Percentiles rank a stretch among this genome's conserved stretches.
These are phyloP conservation scores for Datisca glomerata DNA, from an alignment of 306 rosid species.

Conservation along the genomic window DNA sequence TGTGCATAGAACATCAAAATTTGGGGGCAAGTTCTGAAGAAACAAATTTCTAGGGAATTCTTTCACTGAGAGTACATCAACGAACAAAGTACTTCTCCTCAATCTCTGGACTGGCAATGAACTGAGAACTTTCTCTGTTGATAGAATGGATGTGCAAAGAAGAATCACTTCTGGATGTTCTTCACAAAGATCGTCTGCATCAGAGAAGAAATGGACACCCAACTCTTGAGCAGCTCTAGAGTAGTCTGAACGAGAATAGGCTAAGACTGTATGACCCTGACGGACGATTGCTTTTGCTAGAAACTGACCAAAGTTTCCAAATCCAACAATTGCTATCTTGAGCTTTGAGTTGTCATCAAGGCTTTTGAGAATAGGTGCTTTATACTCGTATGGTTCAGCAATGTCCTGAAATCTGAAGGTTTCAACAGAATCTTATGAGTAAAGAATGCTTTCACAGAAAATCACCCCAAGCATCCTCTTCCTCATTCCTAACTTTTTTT, in stretches of 20 bases:
- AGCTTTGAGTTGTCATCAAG: slow-evolving; percentile 37
- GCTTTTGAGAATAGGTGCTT: slow-evolving; percentile 8
- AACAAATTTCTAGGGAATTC: slow-evolving; percentile 74
- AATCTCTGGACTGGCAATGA: slow-evolving; percentile 69
- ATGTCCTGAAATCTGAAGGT: slow-evolving; percentile 24
- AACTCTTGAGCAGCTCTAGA: slow-evolving; percentile 45
- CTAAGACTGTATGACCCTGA: slow-evolving; percentile 70
- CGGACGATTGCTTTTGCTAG: slow-evolving; percentile 49
- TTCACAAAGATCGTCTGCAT: slow-evolving; percentile 70
- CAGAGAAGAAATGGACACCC: slow-evolving; percentile 49
- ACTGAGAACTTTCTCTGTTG: slow-evolving; percentile 58
- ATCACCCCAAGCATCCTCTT: too few species aligned
- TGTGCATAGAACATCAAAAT: slow-evolving; percentile 73
- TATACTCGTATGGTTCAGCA: slow-evolving; percentile 11
- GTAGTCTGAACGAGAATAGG: slow-evolving; percentile 70
- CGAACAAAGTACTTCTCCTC: slow-evolving; percentile 76
- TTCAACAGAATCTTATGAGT: too few species aligned
- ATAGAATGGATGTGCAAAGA: slow-evolving; percentile 79
- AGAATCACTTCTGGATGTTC: slow-evolving; percentile 88
- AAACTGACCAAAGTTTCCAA: slow-evolving; percentile 92
- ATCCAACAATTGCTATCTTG: slow-evolving; percentile 65
- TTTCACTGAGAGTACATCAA: slow-evolving; percentile 88
- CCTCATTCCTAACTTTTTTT: too few species aligned
- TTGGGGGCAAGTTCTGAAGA: slow-evolving; percentile 46
- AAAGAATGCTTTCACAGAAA: too few species aligned